These are phyloP conservation scores for Berkeleyomyces basicola DNA, from an alignment of 2,329 filamentous ascomycete genomes.

Conservation along the genomic window DNA sequence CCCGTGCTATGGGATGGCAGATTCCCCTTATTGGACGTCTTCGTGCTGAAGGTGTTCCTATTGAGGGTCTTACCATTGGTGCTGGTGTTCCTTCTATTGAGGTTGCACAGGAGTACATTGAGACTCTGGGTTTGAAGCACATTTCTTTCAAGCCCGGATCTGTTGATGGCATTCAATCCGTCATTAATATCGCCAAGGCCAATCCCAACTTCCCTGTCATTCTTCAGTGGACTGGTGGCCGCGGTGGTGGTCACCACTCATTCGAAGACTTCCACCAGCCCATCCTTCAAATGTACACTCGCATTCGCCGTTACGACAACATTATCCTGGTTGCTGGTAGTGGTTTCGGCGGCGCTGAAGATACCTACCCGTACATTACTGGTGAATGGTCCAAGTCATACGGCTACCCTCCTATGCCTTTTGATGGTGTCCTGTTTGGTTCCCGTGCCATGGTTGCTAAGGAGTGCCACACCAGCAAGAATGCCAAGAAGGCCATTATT, in stretches of 20 bases:
- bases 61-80: conserved; percentile 83
- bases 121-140: conserved; percentile 82
- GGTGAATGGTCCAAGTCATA: conserved; percentile 77
- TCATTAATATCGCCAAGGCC: conserved; percentile 87
- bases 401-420: conserved; percentile 84
- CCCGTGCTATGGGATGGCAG: conserved; percentile 81
- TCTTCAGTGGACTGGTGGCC: conserved; percentile 86
- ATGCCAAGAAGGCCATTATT: conserved; percentile 78
- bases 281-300: conserved; percentile 76
- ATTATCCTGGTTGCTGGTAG: conserved; percentile 79
- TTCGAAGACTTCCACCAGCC: conserved; percentile 93
- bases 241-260: conserved; percentile 86
- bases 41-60: conserved; percentile 70
- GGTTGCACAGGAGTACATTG: conserved; percentile 83
- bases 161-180: conserved; percentile 69
- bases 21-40: conserved; percentile 70
- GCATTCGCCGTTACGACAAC: conserved; percentile 72
- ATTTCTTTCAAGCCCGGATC: conserved; percentile 92
- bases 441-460: conserved; percentile 92
- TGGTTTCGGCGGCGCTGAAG: conserved; percentile 78
- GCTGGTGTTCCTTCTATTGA: conserved; percentile 89
- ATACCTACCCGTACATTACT: conserved; percentile 84
- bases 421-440: conserved; percentile 79
- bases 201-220: conserved; percentile 87
- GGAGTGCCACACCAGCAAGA: conserved; percentile 75